Base-by-base conservation (phyloP, 257 asterid species). In the Coffea eugenioides region DNA sequence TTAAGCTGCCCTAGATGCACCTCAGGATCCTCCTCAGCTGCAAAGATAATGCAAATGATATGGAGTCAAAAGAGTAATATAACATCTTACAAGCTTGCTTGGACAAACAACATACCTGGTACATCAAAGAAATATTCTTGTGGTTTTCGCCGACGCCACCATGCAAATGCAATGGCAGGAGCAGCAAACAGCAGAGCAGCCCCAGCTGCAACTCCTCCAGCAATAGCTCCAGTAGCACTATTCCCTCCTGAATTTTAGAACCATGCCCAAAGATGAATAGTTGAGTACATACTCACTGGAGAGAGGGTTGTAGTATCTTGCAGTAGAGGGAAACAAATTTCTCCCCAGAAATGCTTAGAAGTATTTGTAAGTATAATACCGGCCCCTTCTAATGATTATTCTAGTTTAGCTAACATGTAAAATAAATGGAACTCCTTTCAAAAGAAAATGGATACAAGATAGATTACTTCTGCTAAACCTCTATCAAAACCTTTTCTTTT, bases 131-230 rank as follows among this genome's bases (percentile, higher is more conserved):
- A 88, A 84, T 75, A 86, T 49, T 88, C 91, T 64, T 77, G 83
- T 9, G 91, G 87, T 69, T 88, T 88, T 81, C 90, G 84, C 41
- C 90, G 80, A 61, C 90, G 90, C 91, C 91, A 88, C 91, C 91
- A 88, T 2, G 91, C 91, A 86, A 88, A 88, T 70, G 82, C 86
- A 79, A 88, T 81, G 77, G 91, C 91, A 46, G 91, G 91, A 68
- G 85, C 87, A 48, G 91, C 88, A 86, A 88, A 88, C 45, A 88
- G 88, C 69, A 88, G 80, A 84, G 91, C 90, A 70, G 91, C 91
- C 65, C 91, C 91, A 23, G 91, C 91, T 82, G 91, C 91, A 9
- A 88, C 91, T 57, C 88, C 91, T 62, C 90, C 91, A 4, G 91
- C 91, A 71, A 88, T 86, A 49, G 91, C 91, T 79, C 91, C 90